phyloP scores from a whole-genome alignment of 2,329 filamentous ascomycete genomes.

The Botrytis elliptica region DNA sequence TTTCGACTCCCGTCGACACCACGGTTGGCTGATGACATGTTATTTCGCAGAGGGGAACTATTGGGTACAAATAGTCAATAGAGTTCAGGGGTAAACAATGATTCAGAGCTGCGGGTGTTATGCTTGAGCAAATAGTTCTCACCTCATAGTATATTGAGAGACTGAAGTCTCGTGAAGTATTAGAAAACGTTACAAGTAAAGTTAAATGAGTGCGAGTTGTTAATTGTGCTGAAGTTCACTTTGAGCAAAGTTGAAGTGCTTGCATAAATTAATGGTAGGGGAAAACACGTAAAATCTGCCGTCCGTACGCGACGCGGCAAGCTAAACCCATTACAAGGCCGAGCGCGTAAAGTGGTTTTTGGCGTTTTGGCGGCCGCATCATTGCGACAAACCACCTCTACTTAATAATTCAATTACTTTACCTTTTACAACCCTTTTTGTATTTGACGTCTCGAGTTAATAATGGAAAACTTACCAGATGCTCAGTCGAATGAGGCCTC shows the following conservation, averaged over 20 bases:
- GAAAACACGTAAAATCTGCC: conserved; percentile 15
- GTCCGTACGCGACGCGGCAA: not conserved
- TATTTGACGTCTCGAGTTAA: not conserved
- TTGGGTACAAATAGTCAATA: conserved; percentile 34
- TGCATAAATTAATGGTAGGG: conserved; percentile 10
- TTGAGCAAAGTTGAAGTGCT: conserved; percentile 7
- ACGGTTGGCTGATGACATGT: conserved; percentile 80
- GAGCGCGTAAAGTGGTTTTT: conserved; percentile 29
- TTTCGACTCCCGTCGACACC: conserved; percentile 52
- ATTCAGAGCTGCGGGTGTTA: not conserved
- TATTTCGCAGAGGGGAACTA: conserved; percentile 80
- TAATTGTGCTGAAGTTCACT: conserved; percentile 4
- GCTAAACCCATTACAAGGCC: conserved; percentile 12
- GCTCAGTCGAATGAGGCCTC: conserved; percentile 12
- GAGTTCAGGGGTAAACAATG: conserved; percentile 15
- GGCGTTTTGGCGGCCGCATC: conserved; percentile 13
- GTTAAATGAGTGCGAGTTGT: not conserved
- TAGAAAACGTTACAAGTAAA: not conserved
- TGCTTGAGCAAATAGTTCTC: conserved; percentile 20
- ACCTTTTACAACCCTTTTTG: not conserved
- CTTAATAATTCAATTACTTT: not conserved
- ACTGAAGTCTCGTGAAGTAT: conserved; percentile 8
- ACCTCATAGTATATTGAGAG: conserved; percentile 32
- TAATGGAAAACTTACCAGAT: not conserved
- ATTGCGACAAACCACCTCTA: conserved; percentile 6